Percentiles rank a stretch among this genome's conserved stretches.
phyloP scores from a whole-genome alignment of 2,329 filamentous ascomycete species.

The Apiospora malaysiana region DNA sequence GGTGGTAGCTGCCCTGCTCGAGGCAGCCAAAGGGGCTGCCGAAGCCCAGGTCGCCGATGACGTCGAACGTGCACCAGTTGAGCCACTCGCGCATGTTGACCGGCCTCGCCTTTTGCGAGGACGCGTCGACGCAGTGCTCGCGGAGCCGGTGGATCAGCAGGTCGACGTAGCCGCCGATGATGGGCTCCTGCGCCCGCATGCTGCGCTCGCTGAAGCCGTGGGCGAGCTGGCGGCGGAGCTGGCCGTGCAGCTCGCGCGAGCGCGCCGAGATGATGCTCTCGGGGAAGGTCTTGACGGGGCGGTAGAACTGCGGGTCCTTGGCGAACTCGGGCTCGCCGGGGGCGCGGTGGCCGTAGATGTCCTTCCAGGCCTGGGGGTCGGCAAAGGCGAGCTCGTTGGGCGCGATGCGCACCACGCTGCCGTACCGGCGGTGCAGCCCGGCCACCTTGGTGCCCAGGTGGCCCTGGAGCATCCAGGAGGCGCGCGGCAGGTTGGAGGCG shows the following conservation, averaged over 20 bases:
- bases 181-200: constrained; percentile 48
- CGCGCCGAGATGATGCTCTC: constrained; percentile 38
- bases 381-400: constrained; percentile 50
- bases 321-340: constrained; percentile 37
- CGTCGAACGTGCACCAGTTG: constrained; percentile 49
- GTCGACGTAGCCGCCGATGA: constrained; percentile 46
- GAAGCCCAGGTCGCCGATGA: constrained; percentile 54
- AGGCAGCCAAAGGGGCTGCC: constrained; percentile 48
- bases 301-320: constrained; percentile 40
- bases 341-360: constrained; percentile 47
- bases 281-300: constrained; percentile 31
- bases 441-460: constrained; percentile 33
- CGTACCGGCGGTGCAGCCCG: constrained; percentile 45
- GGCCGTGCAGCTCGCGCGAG: constrained; percentile 41
- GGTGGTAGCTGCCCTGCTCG: constrained; percentile 40
- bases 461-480: constrained; percentile 32
- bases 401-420: constrained; percentile 47
- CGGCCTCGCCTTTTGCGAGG: constrained; percentile 11
- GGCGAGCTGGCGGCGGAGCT: constrained; percentile 43
- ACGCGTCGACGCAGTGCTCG: constrained; percentile 29
- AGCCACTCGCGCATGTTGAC: constrained; percentile 46
- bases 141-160: constrained; percentile 40
- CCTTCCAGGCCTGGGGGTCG: constrained; percentile 45
- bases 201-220: constrained; percentile 47
- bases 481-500: constrained; percentile 31